Conservation (phyloP, 371 early-diverging fungal genomes). For the Saksenaea vasiformis region DNA sequence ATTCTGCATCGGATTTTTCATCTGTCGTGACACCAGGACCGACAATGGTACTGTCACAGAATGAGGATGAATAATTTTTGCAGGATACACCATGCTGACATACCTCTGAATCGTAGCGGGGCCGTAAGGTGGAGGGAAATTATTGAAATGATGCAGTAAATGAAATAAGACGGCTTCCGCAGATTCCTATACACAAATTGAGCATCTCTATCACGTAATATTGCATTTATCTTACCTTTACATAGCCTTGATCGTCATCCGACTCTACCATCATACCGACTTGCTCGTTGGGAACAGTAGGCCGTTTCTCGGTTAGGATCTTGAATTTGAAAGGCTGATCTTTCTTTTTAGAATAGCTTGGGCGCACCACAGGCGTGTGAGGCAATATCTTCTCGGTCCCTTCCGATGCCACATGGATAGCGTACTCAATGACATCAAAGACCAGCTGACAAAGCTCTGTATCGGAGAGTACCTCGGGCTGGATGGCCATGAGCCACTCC, state of each 20-base stretch:
- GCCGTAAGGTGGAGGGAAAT: constrained; percentile 56
- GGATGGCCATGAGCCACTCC: constrained; percentile 79
- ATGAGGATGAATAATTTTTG: neutral
- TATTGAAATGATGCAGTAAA: constrained; percentile 57
- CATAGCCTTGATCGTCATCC: constrained; percentile 41
- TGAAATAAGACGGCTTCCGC: constrained; percentile 56
- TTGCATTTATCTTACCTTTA: constrained; percentile 30
- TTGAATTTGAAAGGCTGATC: constrained; percentile 48
- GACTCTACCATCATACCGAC: constrained; percentile 16
- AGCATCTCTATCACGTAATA: neutral
- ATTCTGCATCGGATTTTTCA: constrained; percentile 26
- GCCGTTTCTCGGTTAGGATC: constrained; percentile 39
- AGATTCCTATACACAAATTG: constrained; percentile 38
- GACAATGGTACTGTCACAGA: constrained; percentile 34
- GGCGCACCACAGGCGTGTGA: constrained; percentile 34
- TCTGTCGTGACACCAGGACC: constrained; percentile 50
- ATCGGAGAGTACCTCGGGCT: constrained; percentile 59
- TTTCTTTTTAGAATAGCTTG: constrained; percentile 28
- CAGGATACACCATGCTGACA: neutral
- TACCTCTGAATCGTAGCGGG: constrained; percentile 51
- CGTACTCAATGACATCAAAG: constrained; percentile 74
- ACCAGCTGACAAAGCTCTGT: constrained; percentile 68
- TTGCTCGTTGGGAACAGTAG: constrained; percentile 30
- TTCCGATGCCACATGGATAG: constrained; percentile 46
- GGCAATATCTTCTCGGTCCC: constrained; percentile 55